Evolutionary conservation across 2,329 filamentous ascomycete species (phyloP), one percentile per base, ranked within the genome.

Genomic region (Drechslerella stenobrocha): DNA sequence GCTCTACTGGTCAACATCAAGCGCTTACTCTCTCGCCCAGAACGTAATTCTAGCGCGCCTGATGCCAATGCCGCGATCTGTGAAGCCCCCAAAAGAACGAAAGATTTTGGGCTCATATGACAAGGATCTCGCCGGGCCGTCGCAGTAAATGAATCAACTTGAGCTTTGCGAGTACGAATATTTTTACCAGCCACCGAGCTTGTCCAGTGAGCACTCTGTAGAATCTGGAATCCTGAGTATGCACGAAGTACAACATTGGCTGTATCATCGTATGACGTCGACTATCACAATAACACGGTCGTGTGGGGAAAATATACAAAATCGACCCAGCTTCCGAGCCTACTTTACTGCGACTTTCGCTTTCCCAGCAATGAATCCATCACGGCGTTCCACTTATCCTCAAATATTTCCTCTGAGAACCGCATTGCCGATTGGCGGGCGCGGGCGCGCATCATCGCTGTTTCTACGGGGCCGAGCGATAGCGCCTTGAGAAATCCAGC

Each of bases 401-500:
- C 85, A 78, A 98, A 98, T 64, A 87, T 88, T 72, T 87, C 85
- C 74, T 96, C 92, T 0, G 89, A 91, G 75, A 98, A 98, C 46
- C 93, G 80, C 77, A 84, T 83, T 0, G 91, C 88, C 3, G 89
- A 95, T 72, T 82, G 79, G 34, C 90, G 82, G 0, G 93, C 92
- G 60, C 92, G 81, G 28, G 81, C 76, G 20, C 93, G 82, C 80
- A 96, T 89, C 0, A 83, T 84, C 13, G 91, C 77, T 18, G 86
- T 87, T 67, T 96, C 84, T 11, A 76, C 73, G 24, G 77, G 73
- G 8, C 84, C 79, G 2, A 93, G 78, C 0, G 82, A 82, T 4
- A 97, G 78, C 0, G 90, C 92, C 74, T 87, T 84, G 70, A 86
- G 84, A 74, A 90, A 98, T 0, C 83, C 89, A 8, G 83, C 80